Conservation (phyloP, 2,329 filamentous ascomycete genomes). For the Fusarium siculi region DNA sequence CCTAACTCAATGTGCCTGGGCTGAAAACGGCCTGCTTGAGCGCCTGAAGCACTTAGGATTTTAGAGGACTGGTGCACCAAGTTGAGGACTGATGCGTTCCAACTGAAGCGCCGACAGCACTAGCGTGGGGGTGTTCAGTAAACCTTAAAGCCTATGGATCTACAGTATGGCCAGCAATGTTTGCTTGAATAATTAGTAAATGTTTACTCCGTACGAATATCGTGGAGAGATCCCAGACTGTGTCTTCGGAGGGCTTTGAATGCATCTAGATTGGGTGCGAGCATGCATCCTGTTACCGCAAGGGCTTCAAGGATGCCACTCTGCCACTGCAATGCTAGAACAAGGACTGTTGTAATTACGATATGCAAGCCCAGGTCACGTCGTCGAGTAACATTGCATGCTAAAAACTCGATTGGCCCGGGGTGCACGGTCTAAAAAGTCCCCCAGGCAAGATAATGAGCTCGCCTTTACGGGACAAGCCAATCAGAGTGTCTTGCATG, state of each 20-base stretch:
- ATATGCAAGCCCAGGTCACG: constrained; percentile 41
- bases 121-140: neutral
- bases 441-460: constrained; percentile 3
- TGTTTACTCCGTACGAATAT: neutral
- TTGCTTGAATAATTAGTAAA: neutral
- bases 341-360: constrained; percentile 42
- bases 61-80: constrained; percentile 17
- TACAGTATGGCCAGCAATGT: neutral
- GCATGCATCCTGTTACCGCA: constrained; percentile 3
- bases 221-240: neutral
- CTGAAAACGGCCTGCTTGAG: constrained; percentile 29
- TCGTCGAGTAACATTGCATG: constrained; percentile 34
- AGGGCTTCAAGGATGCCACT: neutral
- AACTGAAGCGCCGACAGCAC: constrained; percentile 32
- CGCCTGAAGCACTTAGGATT: constrained; percentile 7
- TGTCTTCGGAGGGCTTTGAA: neutral
- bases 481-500: constrained; percentile 20
- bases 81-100: constrained; percentile 4
- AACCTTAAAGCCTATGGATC: neutral
- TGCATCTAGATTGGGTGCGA: constrained; percentile 17
- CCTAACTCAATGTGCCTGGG: neutral
- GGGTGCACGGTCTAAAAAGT: constrained; percentile 15
- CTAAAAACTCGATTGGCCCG: constrained; percentile 6
- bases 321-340: constrained; percentile 2
- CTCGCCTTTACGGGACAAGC: neutral